These are phyloP conservation scores for Meredithiella fracta DNA, from an alignment of 2,329 filamentous ascomycete genomes.

Conservation along the genomic window DNA sequence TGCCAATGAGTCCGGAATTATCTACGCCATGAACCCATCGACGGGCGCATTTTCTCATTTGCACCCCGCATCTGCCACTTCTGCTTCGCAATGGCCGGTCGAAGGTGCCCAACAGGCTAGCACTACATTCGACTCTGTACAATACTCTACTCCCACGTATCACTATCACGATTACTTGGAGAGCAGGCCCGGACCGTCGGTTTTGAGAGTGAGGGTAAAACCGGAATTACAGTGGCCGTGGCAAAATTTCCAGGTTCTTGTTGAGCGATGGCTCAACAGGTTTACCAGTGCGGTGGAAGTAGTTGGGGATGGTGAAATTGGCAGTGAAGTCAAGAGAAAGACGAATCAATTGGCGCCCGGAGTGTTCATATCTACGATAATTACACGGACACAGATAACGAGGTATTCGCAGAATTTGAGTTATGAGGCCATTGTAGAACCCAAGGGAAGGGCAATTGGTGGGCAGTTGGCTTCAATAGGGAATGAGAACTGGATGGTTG, in stretches of 20 bases:
- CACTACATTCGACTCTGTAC: background rate
- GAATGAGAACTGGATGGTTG: background rate
- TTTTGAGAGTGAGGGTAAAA: conserved; percentile 6
- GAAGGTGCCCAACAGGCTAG: background rate
- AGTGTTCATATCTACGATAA: background rate
- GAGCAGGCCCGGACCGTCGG: background rate
- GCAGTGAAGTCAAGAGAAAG: too few species aligned
- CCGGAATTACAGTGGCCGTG: conserved; percentile 11
- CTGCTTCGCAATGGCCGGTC: conserved; percentile 1
- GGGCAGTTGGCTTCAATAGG: too few species aligned
- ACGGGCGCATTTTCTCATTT: background rate
- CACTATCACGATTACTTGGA: too few species aligned
- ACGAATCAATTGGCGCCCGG: background rate
- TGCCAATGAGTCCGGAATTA: conserved; percentile 1
- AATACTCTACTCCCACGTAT: background rate
- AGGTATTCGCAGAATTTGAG: background rate
- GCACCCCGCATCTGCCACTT: background rate
- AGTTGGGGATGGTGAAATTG: background rate
- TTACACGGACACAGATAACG: background rate
- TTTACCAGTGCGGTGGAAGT: conserved; percentile 5
- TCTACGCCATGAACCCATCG: conserved; percentile 6
- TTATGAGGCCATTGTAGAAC: too few species aligned
- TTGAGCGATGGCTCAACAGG: conserved; percentile 11
- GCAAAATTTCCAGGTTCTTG: conserved; percentile 12
- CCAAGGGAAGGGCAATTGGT: too few species aligned